Evolutionary conservation across 2,329 filamentous ascomycete genomes (phyloP).

Genomic region (Mollisia scopiformis): DNA sequence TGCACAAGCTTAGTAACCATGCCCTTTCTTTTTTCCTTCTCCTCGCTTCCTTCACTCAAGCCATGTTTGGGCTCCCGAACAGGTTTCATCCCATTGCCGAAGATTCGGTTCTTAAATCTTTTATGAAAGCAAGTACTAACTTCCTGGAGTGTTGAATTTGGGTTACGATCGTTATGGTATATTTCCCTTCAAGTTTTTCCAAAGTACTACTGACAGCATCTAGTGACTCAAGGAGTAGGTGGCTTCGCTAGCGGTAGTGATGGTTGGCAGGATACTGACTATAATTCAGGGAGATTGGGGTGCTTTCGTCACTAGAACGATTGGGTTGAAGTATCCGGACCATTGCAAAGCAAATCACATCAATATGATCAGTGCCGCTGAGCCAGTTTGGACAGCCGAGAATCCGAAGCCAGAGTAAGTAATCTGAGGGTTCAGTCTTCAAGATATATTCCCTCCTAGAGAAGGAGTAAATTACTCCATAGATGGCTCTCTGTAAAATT

Average conservation of each 20-base stretch:
- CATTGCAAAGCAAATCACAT: conserved; percentile 53
- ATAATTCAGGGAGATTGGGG: not conserved
- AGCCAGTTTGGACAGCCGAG: conserved; percentile 4
- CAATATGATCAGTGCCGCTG: conserved; percentile 14
- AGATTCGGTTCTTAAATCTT: too few species aligned
- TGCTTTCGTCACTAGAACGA: conserved; percentile 53
- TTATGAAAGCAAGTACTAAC: too few species aligned
- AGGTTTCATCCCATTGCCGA: too few species aligned
- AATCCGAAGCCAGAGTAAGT: conserved; percentile 8
- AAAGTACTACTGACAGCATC: not conserved
- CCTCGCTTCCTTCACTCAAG: too few species aligned
- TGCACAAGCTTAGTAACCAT: conserved; percentile 70
- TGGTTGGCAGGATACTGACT: not conserved
- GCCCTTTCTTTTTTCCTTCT: too few species aligned
- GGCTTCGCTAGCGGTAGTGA: not conserved
- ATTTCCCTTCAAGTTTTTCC: not conserved
- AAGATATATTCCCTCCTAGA: too few species aligned
- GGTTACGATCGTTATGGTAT: conserved; percentile 61
- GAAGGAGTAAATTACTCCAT: too few species aligned
- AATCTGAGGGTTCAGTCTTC: too few species aligned
- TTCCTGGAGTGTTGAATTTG: conserved; percentile 66
- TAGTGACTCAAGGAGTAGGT: conserved; percentile 53
- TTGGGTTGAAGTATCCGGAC: conserved; percentile 60
- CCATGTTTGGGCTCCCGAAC: too few species aligned
- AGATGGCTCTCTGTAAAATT: too few species aligned